These are phyloP conservation scores for Microdochium nivale DNA, from an alignment of 2,329 filamentous ascomycete genomes.

Conservation along the genomic window DNA sequence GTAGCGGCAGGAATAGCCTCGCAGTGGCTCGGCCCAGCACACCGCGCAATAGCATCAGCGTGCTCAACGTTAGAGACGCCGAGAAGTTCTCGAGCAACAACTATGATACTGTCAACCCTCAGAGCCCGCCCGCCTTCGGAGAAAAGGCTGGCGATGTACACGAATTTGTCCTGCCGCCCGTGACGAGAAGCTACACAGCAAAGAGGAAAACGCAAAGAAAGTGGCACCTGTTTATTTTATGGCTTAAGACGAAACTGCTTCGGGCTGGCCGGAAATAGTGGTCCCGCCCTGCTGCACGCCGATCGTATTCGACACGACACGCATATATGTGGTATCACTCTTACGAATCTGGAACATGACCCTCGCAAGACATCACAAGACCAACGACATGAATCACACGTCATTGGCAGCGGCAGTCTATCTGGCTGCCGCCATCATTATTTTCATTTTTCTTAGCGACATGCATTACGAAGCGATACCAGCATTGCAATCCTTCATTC, in stretches of 20 bases:
- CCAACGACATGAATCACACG: not conserved
- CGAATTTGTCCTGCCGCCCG: constrained; percentile 32
- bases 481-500: constrained; percentile 3
- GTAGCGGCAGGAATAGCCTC: constrained; percentile 19
- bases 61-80: not conserved
- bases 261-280: constrained; percentile 22
- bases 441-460: constrained; percentile 2
- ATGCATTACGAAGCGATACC: constrained; percentile 1
- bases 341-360: not conserved
- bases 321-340: not conserved
- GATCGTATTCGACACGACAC: not conserved
- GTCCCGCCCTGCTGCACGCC: not conserved
- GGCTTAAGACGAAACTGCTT: constrained; percentile 51
- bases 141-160: constrained; percentile 26
- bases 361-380: not conserved
- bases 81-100: constrained; percentile 31
- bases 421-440: not conserved
- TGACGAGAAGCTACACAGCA: constrained; percentile 33
- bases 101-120: constrained; percentile 31
- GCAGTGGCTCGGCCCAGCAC: constrained; percentile 16
- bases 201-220: constrained; percentile 54
- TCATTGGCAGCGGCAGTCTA: not conserved
- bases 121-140: constrained; percentile 17
- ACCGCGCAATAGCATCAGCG: constrained; percentile 12
- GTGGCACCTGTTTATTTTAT: constrained; percentile 56